phyloP scores from a whole-genome alignment of 768 basidiomycete species.

The Boletus huronensis region DNA sequence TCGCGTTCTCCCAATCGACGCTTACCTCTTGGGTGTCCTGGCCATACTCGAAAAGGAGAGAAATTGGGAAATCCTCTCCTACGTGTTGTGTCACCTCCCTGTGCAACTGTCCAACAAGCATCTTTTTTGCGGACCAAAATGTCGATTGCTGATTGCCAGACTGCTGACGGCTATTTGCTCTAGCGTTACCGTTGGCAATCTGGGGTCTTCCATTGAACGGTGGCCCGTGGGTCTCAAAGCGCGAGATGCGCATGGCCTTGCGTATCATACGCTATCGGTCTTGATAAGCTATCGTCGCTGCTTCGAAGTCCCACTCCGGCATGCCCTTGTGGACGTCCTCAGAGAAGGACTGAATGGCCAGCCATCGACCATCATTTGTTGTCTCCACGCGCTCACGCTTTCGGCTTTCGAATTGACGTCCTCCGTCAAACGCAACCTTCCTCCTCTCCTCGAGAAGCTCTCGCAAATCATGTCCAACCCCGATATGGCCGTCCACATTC shows the following conservation, averaged over 20 bases:
- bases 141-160: constrained; percentile 56
- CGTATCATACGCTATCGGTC: constrained; percentile 83
- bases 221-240: constrained; percentile 63
- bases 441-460: constrained; percentile 80
- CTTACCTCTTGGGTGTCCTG: constrained; percentile 63
- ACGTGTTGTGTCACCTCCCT: constrained; percentile 87
- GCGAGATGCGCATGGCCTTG: constrained; percentile 83
- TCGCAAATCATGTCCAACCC: constrained; percentile 94
- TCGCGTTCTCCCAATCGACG: constrained; percentile 66
- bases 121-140: constrained; percentile 87
- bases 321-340: constrained; percentile 71
- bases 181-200: constrained; percentile 53
- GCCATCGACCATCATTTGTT: constrained; percentile 78
- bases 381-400: constrained; percentile 84
- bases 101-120: constrained; percentile 93
- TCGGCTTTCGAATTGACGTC: constrained; percentile 82
- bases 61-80: constrained; percentile 93
- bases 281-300: constrained; percentile 82
- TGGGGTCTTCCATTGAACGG: constrained; percentile 53
- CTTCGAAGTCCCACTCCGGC: constrained; percentile 64
- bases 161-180: constrained; percentile 68
- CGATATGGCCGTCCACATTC: constrained; percentile 92
- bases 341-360: constrained; percentile 66
- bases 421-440: constrained; percentile 75
- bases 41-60: constrained; percentile 68